Evolutionary conservation across 176 grass and related monocot species (phyloP).

Genomic region (Rhipidocladum racemiflorum): DNA sequence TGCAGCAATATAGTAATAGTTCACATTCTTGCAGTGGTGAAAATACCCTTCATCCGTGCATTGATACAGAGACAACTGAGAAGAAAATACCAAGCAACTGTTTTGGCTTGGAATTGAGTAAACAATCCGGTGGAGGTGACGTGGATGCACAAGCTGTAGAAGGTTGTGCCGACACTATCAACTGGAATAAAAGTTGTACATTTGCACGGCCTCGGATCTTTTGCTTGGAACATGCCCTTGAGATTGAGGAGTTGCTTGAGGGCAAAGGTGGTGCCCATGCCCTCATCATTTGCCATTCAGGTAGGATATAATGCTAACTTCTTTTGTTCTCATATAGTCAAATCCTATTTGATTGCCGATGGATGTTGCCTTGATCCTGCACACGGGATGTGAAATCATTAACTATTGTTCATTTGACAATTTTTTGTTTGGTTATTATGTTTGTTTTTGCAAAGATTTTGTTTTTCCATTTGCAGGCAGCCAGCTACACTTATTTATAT

Average conservation of each 20-base stretch:
- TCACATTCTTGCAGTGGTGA: constrained; percentile 26
- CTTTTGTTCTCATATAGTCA: neutral
- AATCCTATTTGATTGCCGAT: constrained; percentile 19
- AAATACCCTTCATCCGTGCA: constrained; percentile 15
- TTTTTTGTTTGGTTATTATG: neutral
- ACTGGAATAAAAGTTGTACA: constrained; percentile 55
- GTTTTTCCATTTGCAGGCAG: neutral
- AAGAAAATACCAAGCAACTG: neutral
- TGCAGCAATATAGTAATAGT: neutral
- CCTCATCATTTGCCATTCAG: constrained; percentile 88
- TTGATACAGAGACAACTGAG: constrained; percentile 11
- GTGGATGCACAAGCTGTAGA: constrained; percentile 19
- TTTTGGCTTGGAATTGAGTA: constrained; percentile 28
- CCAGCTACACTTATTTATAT: neutral
- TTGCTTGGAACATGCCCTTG: constrained; percentile 96
- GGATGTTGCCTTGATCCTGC: constrained; percentile 10
- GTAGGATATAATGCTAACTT: constrained; percentile 34
- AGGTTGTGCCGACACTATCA: constrained; percentile 1
- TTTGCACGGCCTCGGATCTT: constrained; percentile 83
- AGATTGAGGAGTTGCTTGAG: constrained; percentile 72
- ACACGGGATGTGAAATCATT: constrained; percentile 10
- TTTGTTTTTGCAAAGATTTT: neutral
- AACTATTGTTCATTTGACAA: neutral
- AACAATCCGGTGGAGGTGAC: constrained; percentile 28
- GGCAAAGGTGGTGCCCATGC: constrained; percentile 68